Evolutionary conservation across 139 green algal genomes (phyloP).

Genomic region (Closterium sp.): DNA sequence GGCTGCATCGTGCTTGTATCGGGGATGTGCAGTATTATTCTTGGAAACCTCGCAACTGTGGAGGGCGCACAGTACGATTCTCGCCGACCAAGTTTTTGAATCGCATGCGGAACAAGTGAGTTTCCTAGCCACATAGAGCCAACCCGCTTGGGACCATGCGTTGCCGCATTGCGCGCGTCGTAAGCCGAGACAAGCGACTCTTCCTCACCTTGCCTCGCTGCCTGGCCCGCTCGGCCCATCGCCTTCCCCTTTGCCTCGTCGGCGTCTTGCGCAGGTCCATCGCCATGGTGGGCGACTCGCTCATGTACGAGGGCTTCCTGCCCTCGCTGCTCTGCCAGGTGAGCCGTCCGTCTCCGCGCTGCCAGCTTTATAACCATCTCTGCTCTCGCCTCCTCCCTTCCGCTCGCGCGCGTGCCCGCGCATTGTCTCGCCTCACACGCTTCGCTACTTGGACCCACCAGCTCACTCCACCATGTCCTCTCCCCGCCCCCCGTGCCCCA

Average conservation of each 20-base stretch:
- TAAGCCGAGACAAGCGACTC: not conserved
- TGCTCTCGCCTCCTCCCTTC: too few relatives aligned
- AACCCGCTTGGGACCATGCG: not conserved
- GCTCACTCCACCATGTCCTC: too few relatives aligned
- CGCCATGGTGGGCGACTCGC: not conserved
- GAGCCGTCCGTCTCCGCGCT: too few relatives aligned
- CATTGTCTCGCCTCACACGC: too few relatives aligned
- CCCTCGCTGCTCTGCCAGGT: not conserved
- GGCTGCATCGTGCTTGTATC: not conserved
- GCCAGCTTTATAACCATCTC: too few relatives aligned
- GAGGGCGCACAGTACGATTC: not conserved
- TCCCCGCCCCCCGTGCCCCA: too few relatives aligned
- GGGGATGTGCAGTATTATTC: not conserved
- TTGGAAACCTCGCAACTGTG: not conserved
- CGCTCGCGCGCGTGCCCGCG: too few relatives aligned
- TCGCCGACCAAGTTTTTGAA: not conserved
- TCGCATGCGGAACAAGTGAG: not conserved
- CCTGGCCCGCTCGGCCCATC: too few relatives aligned
- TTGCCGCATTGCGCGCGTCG: not conserved
- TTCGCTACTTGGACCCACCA: too few relatives aligned
- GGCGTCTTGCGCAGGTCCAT: not conserved
- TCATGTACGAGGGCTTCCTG: not conserved
- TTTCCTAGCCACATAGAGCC: not conserved
- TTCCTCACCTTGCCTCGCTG: not conserved
- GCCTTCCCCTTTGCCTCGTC: too few relatives aligned